Evolutionary conservation across 441 rosid genomes (phyloP).

Genomic region (Gossypium trilobum): DNA sequence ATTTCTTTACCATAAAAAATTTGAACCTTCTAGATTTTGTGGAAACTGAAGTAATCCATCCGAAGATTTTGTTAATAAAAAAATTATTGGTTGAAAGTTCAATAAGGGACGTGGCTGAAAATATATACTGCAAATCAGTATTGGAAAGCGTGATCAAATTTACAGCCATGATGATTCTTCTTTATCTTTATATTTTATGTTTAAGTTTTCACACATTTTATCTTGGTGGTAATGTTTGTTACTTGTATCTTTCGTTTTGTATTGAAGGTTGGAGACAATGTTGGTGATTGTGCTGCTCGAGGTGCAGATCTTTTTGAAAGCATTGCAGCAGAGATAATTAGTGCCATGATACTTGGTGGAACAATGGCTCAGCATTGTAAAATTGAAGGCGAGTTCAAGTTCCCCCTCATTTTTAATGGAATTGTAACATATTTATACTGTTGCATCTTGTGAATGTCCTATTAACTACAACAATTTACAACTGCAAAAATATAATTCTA

Average conservation of each 20-base stretch:
- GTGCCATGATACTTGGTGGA: slow-evolving; percentile 99
- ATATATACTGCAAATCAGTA: not conserved
- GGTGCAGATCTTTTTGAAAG: slow-evolving; percentile 99
- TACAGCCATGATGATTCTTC: not conserved
- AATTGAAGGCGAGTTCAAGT: slow-evolving; percentile 60
- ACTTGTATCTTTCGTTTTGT: slow-evolving; percentile 19
- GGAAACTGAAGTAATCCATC: not conserved
- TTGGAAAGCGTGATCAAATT: not conserved
- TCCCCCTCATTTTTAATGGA: not conserved
- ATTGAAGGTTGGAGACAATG: slow-evolving; percentile 88
- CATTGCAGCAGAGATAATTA: slow-evolving; percentile 96
- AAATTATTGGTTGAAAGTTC: not conserved
- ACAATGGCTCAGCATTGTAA: slow-evolving; percentile 91
- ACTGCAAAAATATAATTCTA: not conserved
- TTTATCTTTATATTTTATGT: not conserved
- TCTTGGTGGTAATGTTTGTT: not conserved
- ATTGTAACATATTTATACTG: not conserved
- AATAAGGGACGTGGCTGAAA: not conserved
- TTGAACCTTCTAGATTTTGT: not conserved
- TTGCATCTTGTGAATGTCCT: not conserved
- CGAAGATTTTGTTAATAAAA: not conserved
- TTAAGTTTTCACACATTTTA: not conserved
- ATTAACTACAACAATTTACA: not conserved
- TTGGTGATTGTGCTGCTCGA: slow-evolving; percentile 98
- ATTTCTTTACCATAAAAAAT: not conserved